phyloP scores from a whole-genome alignment of 805 yeast genomes.

The Cyberlindnera mississippiensis region DNA sequence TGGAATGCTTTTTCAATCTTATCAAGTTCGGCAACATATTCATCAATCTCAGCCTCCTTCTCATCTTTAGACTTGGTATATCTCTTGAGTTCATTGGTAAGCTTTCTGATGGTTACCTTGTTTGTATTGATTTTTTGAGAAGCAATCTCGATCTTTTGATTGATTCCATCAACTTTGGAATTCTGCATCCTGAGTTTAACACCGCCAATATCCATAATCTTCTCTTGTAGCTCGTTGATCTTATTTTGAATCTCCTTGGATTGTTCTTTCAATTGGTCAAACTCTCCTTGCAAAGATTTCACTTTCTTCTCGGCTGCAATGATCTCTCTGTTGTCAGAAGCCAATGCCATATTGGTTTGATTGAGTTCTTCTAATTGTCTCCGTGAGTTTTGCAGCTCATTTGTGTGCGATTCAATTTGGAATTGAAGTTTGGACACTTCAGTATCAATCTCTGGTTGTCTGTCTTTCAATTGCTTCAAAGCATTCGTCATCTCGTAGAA shows the following conservation, averaged over 20 bases:
- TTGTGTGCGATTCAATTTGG: conserved; percentile 58
- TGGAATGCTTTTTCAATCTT: conserved; percentile 30
- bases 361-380: conserved; percentile 38
- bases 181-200: conserved; percentile 73
- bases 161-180: conserved; percentile 73
- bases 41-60: conserved; percentile 43
- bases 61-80: conserved; percentile 43
- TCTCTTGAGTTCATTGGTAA: conserved; percentile 60
- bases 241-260: conserved; percentile 52
- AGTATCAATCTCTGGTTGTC: conserved; percentile 65
- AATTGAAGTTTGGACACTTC: conserved; percentile 53
- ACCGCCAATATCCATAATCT: conserved; percentile 91
- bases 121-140: conserved; percentile 55
- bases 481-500: conserved; percentile 57
- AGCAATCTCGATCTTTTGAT: conserved; percentile 59
- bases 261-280: conserved; percentile 43
- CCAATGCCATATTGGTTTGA: conserved; percentile 18
- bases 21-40: conserved; percentile 32
- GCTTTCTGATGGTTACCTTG: conserved; percentile 51
- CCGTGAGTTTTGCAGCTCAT: conserved; percentile 48
- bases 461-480: conserved; percentile 53
- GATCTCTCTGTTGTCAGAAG: conserved; percentile 34
- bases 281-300: conserved; percentile 36
- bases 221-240: conserved; percentile 62
- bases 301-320: conserved; percentile 34